A percentile compares a stretch with the other conserved stretches of the same genome.
Evolutionary conservation across 1,284 basidiomycete genomes (phyloP).

Genomic region (Cystobasidium sp.): DNA sequence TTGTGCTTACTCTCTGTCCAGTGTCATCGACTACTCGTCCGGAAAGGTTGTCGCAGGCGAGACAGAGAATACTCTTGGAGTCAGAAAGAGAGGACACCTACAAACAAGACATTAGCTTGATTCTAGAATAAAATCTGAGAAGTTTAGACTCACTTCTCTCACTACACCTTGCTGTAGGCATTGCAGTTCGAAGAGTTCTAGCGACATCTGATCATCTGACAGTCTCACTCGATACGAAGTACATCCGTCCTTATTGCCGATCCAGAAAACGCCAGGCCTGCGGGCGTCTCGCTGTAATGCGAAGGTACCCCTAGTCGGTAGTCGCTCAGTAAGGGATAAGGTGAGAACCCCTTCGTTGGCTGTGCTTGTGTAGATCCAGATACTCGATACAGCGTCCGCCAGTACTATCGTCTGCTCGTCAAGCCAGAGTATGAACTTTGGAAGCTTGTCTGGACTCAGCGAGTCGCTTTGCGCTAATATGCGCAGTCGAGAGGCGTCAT

Average conservation of each 20-base stretch:
- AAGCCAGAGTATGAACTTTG: conserved; percentile 19
- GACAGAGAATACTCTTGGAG: neutral
- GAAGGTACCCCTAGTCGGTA: conserved; percentile 10
- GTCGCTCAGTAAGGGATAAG: neutral
- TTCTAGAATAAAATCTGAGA: too few relatives aligned
- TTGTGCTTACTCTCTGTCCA: conserved; percentile 14
- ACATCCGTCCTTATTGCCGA: conserved; percentile 24
- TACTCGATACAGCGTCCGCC: conserved; percentile 13
- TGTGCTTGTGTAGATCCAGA: conserved; percentile 11
- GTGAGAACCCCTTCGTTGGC: neutral
- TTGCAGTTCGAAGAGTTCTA: neutral
- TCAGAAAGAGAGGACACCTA: neutral
- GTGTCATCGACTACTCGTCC: conserved; percentile 1
- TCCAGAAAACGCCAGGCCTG: neutral
- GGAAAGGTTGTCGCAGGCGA: conserved; percentile 16
- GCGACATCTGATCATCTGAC: too few relatives aligned
- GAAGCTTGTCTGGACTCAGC: conserved; percentile 2
- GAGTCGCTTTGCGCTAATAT: neutral
- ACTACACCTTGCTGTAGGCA: conserved; percentile 23
- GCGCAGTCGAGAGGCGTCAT: neutral
- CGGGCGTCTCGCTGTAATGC: neutral
- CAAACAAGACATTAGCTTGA: neutral
- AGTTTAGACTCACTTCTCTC: neutral
- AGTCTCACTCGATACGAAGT: neutral
- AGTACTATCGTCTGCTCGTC: conserved; percentile 12